A percentile compares a stretch with the other conserved stretches of the same genome.
Conservation (phyloP, 2,329 filamentous ascomycete genomes). For the Cladophialophora bantiana region DNA sequence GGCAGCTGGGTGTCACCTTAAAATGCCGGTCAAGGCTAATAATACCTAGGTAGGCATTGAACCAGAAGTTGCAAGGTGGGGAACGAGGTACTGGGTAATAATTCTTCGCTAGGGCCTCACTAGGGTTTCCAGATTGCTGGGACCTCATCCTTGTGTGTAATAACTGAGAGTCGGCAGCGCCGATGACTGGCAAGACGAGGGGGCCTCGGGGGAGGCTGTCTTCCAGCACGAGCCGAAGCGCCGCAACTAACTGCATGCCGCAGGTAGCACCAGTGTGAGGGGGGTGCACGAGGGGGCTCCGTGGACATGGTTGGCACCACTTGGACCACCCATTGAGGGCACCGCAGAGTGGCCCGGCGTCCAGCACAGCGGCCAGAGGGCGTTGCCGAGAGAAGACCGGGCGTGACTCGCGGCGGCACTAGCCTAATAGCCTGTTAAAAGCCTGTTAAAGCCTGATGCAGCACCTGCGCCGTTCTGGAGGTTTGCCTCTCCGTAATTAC, state of each 20-base stretch:
- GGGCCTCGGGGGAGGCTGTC: neutral
- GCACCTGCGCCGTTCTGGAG: neutral
- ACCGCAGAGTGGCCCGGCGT: neutral
- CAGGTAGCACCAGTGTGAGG: neutral
- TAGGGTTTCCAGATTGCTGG: neutral
- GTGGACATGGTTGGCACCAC: neutral
- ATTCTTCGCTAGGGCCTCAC: neutral
- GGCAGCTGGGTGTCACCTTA: neutral
- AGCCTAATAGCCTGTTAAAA: neutral
- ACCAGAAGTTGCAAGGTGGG: neutral
- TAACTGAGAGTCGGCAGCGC: neutral
- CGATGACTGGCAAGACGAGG: neutral
- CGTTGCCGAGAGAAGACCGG: too few species aligned
- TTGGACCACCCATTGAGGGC: neutral
- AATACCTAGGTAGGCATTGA: neutral
- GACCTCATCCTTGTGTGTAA: neutral
- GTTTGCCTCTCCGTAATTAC: neutral
- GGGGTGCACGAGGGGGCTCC: neutral
- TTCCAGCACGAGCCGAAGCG: slow-evolving; percentile 7
- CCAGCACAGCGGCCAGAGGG: neutral
- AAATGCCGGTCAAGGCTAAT: neutral
- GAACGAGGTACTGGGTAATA: too few species aligned
- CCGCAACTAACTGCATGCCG: neutral
- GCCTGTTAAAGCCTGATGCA: too few species aligned
- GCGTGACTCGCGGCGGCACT: neutral